These are phyloP conservation scores for Xylaria venustula DNA, from an alignment of 495 filamentous ascomycete genomes.

Conservation along the genomic window DNA sequence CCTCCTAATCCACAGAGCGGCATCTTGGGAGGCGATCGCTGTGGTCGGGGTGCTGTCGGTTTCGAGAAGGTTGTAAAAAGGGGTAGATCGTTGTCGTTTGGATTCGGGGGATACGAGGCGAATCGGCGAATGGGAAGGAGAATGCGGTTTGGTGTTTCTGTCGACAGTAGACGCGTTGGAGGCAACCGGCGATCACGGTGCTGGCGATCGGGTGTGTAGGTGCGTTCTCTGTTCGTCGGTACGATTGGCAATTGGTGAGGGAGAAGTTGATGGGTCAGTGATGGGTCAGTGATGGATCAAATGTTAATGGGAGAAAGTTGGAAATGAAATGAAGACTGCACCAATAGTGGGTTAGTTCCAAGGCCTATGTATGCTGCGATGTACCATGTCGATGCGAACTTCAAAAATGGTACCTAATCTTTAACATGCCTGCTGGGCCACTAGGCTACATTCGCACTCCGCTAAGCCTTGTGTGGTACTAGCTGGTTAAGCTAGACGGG, in stretches of 20 bases:
- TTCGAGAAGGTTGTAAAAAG: background rate
- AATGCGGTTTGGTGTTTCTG: background rate
- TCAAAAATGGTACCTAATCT: background rate
- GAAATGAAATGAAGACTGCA: slow-evolving; percentile 14
- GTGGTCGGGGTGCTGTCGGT: background rate
- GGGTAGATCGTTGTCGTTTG: background rate
- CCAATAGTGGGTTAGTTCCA: slow-evolving; percentile 11
- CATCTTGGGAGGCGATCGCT: slow-evolving; percentile 17
- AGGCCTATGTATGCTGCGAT: background rate
- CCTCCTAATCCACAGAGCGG: slow-evolving; percentile 54
- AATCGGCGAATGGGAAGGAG: background rate
- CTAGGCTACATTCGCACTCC: no score
- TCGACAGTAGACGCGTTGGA: background rate
- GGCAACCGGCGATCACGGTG: background rate
- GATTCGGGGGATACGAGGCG: background rate
- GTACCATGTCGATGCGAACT: background rate
- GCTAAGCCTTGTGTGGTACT: no score
- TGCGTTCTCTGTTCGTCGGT: background rate
- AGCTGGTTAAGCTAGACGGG: no score
- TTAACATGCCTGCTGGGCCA: no score
- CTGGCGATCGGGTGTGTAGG: slow-evolving; percentile 9
- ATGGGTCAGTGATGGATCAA: no score
- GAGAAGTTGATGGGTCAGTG: background rate
- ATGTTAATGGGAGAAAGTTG: slow-evolving; percentile 4
- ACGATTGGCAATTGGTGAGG: slow-evolving; percentile 11